Conservation (phyloP, 768 basidiomycete genomes). For the Kwoniella newhampshirensis region DNA sequence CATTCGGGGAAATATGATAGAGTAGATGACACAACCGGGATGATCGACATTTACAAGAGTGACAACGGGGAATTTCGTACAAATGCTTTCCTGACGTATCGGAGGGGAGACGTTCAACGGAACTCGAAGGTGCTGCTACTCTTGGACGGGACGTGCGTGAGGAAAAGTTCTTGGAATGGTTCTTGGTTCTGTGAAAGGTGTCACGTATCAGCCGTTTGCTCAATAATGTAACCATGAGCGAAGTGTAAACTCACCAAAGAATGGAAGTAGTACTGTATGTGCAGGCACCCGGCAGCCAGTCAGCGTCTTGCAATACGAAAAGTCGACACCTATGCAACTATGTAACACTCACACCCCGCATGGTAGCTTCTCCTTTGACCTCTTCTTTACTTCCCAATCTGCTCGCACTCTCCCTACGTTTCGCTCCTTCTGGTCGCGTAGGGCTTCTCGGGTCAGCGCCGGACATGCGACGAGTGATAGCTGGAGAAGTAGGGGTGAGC, state of each 20-base stretch:
- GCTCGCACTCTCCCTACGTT: constrained; percentile 28
- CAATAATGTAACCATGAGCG: constrained; percentile 3
- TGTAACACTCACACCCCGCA: constrained; percentile 33
- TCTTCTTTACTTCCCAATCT: constrained; percentile 48
- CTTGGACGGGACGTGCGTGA: constrained; percentile 72
- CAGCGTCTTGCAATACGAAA: too few relatives aligned
- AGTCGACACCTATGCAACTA: too few relatives aligned
- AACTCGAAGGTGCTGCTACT: constrained; percentile 81
- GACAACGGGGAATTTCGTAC: too few relatives aligned
- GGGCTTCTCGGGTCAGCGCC: constrained; percentile 3
- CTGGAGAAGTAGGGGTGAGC: constrained; percentile 35
- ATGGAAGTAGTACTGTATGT: constrained; percentile 73
- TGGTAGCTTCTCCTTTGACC: constrained; percentile 48
- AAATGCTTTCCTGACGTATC: too few relatives aligned
- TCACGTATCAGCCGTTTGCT: not conserved
- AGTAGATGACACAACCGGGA: not conserved
- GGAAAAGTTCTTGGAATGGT: constrained; percentile 78
- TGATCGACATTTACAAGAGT: too few relatives aligned
- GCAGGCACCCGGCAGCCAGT: too few relatives aligned
- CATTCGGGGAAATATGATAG: not conserved
- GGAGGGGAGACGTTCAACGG: constrained; percentile 58
- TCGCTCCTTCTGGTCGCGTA: constrained; percentile 13
- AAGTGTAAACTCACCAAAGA: constrained; percentile 55
- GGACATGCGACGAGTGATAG: constrained; percentile 13
- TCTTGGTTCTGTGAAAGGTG: constrained; percentile 34